Conservation (phyloP, 2,329 filamentous ascomycete genomes). For the Verruconis gallopava region DNA sequence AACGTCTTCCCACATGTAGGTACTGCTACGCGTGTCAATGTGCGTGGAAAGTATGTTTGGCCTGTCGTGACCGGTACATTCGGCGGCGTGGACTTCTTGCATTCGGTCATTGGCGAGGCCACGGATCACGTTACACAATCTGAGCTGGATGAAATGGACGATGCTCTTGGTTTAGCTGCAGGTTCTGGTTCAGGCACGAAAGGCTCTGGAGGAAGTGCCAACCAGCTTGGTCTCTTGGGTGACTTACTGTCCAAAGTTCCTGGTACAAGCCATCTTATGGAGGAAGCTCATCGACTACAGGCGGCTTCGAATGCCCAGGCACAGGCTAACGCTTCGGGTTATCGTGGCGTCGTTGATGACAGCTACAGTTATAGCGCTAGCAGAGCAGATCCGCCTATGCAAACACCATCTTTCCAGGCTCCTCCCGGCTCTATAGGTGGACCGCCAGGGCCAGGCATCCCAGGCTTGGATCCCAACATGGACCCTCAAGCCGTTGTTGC, state of each 20-base stretch:
- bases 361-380: constrained; percentile 21
- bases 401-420: constrained; percentile 31
- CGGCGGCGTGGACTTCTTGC: constrained; percentile 38
- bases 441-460: constrained; percentile 41
- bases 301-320: constrained; percentile 35
- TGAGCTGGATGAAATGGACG: constrained; percentile 35
- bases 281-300: constrained; percentile 35
- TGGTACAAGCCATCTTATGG: constrained; percentile 32
- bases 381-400: constrained; percentile 22
- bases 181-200: constrained; percentile 20
- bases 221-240: constrained; percentile 37
- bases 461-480: constrained; percentile 62
- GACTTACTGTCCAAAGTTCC: constrained; percentile 66
- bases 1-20: constrained; percentile 42
- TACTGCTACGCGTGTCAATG: constrained; percentile 30
- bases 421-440: constrained; percentile 32
- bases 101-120: constrained; percentile 37
- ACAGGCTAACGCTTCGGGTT: constrained; percentile 38
- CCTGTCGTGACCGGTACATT: constrained; percentile 43
- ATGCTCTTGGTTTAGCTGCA: constrained; percentile 28
- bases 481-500: constrained; percentile 41
- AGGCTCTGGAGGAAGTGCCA: constrained; percentile 19
- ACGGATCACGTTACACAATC: constrained; percentile 36
- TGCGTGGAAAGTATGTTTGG: constrained; percentile 34
- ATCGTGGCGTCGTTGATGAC: constrained; percentile 20